Percentiles rank a stretch among this genome's conserved stretches.
phyloP scores from a whole-genome alignment of 202 grass and related monocot genomes.

The Setaria viridis region DNA sequence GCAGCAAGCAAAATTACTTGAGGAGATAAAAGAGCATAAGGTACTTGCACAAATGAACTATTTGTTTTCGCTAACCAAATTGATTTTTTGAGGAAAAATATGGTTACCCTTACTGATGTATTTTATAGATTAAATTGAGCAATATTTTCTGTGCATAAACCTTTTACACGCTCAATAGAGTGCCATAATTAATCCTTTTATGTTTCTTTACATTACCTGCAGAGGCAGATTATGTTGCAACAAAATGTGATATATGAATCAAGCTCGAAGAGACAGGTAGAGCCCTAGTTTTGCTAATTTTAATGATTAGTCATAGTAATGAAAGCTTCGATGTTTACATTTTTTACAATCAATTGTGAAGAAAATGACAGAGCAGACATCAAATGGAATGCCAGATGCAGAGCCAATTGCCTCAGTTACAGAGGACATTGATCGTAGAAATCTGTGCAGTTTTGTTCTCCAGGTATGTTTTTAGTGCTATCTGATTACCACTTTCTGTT shows the following conservation, averaged over 20 bases:
- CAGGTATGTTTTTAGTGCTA: constrained; percentile 51
- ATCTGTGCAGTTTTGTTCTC: constrained; percentile 60
- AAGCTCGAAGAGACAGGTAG: constrained; percentile 66
- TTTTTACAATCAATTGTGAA: constrained; percentile 47
- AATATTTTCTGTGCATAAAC: constrained; percentile 37
- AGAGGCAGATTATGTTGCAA: constrained; percentile 59
- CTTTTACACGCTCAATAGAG: constrained; percentile 21
- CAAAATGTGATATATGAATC: constrained; percentile 52
- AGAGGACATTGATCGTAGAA: constrained; percentile 35
- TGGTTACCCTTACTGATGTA: neutral
- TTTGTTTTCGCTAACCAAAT: constrained; percentile 7
- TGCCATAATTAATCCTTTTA: constrained; percentile 15
- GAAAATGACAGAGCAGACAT: constrained; percentile 54
- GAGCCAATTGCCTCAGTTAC: constrained; percentile 40
- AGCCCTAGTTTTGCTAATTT: constrained; percentile 18
- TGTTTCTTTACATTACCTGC: constrained; percentile 30
- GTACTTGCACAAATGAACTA: constrained; percentile 42
- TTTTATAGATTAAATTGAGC: constrained; percentile 12
- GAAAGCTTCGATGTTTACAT: constrained; percentile 21
- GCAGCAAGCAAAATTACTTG: constrained; percentile 70
- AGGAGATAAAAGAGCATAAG: constrained; percentile 80
- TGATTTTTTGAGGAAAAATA: neutral
- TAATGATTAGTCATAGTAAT: constrained; percentile 24
- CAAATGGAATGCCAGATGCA: constrained; percentile 13
- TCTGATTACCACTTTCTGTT: constrained; percentile 31